Evolutionary conservation across 352 stramenopile species (phyloP).

Genomic region (Phytophthora ohioensis): DNA sequence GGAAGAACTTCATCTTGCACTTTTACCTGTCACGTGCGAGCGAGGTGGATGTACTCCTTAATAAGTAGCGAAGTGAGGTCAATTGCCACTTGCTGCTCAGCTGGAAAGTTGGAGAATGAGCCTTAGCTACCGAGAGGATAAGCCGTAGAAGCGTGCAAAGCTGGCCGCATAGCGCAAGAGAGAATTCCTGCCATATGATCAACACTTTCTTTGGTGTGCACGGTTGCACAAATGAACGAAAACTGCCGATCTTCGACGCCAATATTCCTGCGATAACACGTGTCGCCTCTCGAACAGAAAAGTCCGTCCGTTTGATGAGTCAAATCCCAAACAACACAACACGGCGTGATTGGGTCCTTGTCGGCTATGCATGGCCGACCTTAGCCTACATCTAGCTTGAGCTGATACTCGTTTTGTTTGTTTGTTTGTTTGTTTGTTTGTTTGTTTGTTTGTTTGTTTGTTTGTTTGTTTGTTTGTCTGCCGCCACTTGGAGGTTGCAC

Average conservation of each 20-base stretch:
- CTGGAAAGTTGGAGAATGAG: conserved; percentile 15
- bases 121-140: not conserved
- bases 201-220: not conserved
- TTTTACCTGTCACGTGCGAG: not conserved
- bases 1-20: conserved; percentile 40
- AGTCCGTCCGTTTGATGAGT: not conserved
- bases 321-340: not conserved
- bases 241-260: not conserved
- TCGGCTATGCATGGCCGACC: no score
- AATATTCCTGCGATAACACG: no score
- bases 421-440: no score
- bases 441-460: no score
- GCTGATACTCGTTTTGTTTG: no score
- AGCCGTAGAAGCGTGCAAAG: conserved; percentile 4
- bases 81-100: conserved; percentile 1
- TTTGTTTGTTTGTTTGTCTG: no score
- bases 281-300: not conserved
- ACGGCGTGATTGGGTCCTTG: no score
- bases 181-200: not conserved
- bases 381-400: no score
- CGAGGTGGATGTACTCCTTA: not conserved
- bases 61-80: not conserved
- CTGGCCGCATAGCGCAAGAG: not conserved
- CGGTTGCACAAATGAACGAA: not conserved
- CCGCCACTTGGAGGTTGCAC: no score